Evolutionary conservation across 2,329 filamentous ascomycete species (phyloP).

Genomic region (Penicillium paneum): DNA sequence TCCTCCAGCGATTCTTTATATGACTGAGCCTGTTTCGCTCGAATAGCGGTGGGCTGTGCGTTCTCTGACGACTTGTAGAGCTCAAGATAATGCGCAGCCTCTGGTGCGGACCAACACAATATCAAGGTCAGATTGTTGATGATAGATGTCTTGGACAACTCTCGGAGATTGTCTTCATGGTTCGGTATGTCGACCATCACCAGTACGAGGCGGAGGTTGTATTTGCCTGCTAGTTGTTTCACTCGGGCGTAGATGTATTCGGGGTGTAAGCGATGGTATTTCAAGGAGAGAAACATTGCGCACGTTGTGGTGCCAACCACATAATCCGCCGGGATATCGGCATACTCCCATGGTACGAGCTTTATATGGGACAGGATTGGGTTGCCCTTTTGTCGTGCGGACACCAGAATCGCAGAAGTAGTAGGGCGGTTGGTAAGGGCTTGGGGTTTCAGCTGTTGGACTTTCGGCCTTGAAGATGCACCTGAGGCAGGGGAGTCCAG

Average conservation of each 20-base stretch:
- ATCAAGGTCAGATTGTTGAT: slow-evolving; percentile 92
- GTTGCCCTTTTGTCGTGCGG: slow-evolving; percentile 89
- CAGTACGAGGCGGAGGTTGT: slow-evolving; percentile 79
- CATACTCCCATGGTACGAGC: slow-evolving; percentile 90
- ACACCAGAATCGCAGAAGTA: slow-evolving; percentile 81
- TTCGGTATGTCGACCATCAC: slow-evolving; percentile 94
- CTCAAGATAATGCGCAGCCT: slow-evolving; percentile 90
- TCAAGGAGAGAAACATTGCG: slow-evolving; percentile 87
- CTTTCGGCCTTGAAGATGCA: slow-evolving; percentile 43
- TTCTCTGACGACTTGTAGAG: slow-evolving; percentile 94
- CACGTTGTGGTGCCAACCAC: slow-evolving; percentile 83
- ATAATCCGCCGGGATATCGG: slow-evolving; percentile 93
- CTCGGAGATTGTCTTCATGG: slow-evolving; percentile 83
- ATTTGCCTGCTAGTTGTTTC: slow-evolving; percentile 76
- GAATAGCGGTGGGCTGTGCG: slow-evolving; percentile 75
- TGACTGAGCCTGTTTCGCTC: slow-evolving; percentile 74
- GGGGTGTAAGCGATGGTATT: slow-evolving; percentile 94
- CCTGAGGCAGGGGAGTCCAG: slow-evolving; percentile 44
- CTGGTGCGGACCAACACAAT: slow-evolving; percentile 89
- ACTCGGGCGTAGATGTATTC: slow-evolving; percentile 98
- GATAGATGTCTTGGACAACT: slow-evolving; percentile 86
- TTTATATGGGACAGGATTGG: slow-evolving; percentile 81
- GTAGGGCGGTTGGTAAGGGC: slow-evolving; percentile 65
- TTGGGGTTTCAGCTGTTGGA: slow-evolving; percentile 87
- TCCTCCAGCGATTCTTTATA: slow-evolving; percentile 87